phyloP scores from a whole-genome alignment of 257 asterid genomes.

The Solanum paucissectum region DNA sequence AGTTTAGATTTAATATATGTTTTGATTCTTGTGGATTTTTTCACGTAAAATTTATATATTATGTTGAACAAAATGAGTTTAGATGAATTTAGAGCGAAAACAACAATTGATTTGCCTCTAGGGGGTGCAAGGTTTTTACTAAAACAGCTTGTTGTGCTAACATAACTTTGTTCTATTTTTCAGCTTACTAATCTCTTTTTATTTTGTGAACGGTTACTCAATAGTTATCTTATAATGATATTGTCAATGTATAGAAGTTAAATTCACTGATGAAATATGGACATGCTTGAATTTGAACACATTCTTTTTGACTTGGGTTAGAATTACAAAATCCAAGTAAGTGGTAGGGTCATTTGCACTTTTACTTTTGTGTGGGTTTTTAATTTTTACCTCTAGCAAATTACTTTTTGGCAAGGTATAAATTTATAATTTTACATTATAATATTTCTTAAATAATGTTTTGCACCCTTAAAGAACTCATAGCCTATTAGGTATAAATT shows the following conservation, averaged over 20 bases:
- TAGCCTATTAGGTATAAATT: not conserved
- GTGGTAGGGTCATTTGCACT: not conserved
- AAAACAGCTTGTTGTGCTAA: not conserved
- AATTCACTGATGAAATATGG: conserved; percentile 1
- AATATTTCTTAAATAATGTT: not conserved
- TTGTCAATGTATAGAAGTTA: not conserved
- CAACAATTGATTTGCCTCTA: not conserved
- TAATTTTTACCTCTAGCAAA: not conserved
- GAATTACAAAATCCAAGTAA: not conserved
- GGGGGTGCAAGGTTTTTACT: not conserved
- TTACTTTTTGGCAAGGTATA: not conserved
- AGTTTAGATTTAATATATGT: not conserved
- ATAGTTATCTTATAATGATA: not conserved
- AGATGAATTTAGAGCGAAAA: not conserved
- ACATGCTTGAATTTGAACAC: not conserved
- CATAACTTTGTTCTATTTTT: not conserved
- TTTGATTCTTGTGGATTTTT: not conserved
- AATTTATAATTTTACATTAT: not conserved
- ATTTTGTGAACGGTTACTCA: not conserved
- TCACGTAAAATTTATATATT: not conserved
- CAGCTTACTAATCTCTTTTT: not conserved
- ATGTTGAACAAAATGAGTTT: not conserved
- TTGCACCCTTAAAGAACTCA: not conserved
- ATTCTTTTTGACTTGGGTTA: not conserved
- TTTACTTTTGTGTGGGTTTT: not conserved